Percentiles rank a stretch among this genome's conserved stretches.
These are phyloP conservation scores for Brachypodium distachyon DNA, from an alignment of 202 grass and related monocot genomes.

Conservation along the genomic window DNA sequence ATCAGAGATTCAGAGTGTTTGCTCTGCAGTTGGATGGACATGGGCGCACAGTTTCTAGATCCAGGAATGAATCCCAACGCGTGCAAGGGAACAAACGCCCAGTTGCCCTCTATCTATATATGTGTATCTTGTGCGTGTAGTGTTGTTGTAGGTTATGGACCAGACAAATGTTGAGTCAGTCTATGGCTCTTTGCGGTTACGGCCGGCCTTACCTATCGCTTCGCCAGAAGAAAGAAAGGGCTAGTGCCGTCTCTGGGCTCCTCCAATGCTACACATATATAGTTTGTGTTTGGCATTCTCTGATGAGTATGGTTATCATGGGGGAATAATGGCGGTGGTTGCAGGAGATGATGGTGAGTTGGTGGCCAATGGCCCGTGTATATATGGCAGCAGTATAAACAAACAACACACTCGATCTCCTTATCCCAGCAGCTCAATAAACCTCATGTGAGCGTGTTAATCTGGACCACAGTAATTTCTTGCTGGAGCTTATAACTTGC, in stretches of 20 bases:
- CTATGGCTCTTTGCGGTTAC: neutral
- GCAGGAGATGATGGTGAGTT: neutral
- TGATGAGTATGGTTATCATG: neutral
- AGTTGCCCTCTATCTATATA: neutral
- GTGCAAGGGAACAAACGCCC: neutral
- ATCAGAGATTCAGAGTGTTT: neutral
- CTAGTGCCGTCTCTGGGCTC: neutral
- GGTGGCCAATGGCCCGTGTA: too few relatives aligned
- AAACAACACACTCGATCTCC: too few relatives aligned
- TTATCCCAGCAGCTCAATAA: too few relatives aligned
- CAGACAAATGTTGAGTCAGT: neutral
- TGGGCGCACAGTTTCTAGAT: constrained; percentile 21
- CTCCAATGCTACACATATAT: neutral
- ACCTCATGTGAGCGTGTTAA: too few relatives aligned
- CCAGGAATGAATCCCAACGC: neutral
- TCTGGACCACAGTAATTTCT: too few relatives aligned
- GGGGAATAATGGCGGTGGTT: neutral
- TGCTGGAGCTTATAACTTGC: too few relatives aligned
- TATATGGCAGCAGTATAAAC: too few relatives aligned
- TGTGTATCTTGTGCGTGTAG: neutral
- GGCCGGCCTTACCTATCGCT: neutral
- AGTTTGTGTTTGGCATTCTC: neutral
- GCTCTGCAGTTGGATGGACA: neutral
- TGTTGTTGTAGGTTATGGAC: neutral
- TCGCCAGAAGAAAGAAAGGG: neutral